These are phyloP conservation scores for Pulveroboletus ravenelii DNA, from an alignment of 768 basidiomycete genomes.

Conservation along the genomic window DNA sequence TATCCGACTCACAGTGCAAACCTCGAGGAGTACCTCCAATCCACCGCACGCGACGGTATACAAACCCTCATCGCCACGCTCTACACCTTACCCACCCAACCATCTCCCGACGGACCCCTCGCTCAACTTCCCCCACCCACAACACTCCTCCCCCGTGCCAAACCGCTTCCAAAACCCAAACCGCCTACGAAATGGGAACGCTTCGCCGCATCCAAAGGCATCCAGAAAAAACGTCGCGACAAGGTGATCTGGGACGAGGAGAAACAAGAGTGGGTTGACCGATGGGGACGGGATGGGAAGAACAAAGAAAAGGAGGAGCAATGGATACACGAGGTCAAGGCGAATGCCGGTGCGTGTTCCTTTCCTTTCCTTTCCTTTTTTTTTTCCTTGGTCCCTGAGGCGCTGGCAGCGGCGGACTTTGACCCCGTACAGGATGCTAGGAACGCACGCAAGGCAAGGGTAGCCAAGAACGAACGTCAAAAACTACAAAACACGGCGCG, in stretches of 20 bases:
- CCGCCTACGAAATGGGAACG: constrained; percentile 94
- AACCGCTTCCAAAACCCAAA: constrained; percentile 90
- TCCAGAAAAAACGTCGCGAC: constrained; percentile 72
- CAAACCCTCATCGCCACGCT: constrained; percentile 78
- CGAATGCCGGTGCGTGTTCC: constrained; percentile 65
- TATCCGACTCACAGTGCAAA: constrained; percentile 47
- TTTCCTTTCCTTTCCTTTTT: neutral
- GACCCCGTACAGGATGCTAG: constrained; percentile 77
- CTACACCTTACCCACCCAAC: constrained; percentile 73
- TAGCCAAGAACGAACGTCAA: constrained; percentile 83
- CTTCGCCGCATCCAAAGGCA: constrained; percentile 93
- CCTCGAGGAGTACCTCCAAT: constrained; percentile 74
- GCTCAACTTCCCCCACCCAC: constrained; percentile 75
- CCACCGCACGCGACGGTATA: constrained; percentile 74
- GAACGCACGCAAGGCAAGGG: constrained; percentile 72
- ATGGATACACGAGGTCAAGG: constrained; percentile 90
- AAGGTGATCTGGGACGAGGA: constrained; percentile 93
- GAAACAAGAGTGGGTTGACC: constrained; percentile 83
- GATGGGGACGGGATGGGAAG: constrained; percentile 88
- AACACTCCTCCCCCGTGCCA: constrained; percentile 80
- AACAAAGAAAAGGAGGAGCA: constrained; percentile 83
- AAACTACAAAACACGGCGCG: constrained; percentile 66
- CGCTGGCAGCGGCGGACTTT: constrained; percentile 58
- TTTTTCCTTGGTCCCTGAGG: neutral
- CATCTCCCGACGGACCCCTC: constrained; percentile 76